Base-by-base conservation (phyloP, 306 rosid species). In the Gillenia trifoliata region DNA sequence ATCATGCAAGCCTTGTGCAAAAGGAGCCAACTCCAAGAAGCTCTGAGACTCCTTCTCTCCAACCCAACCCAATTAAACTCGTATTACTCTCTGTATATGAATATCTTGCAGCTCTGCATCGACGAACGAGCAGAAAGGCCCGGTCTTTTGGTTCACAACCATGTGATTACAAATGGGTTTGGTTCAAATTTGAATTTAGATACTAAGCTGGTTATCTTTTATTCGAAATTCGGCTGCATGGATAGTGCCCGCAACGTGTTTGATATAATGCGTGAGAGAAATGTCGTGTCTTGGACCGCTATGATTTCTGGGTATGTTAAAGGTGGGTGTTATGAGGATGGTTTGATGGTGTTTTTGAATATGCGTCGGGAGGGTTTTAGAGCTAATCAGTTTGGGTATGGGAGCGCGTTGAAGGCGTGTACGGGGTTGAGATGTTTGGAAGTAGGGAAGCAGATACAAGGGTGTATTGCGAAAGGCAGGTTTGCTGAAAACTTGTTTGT, bases 281-380 rank as follows among this genome's bases (percentile, higher is more conserved):
- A 30, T 73, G 69, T 82, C 8, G 85, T 82, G 62, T 82, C 85
- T 43, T 82, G 85, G 82, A 82, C 85, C 2, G 79, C 62, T 10
- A 63, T 78, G 85, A 36, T 78, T 68, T 82, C 77, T 40, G 85
- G 82, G 73, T 74, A 73, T 68, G 41, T 79, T 31, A 76, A 56
- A 23, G 57, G 76, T 68, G 85, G 77, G 50, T 41, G 54, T 59
- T 69, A 62, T 38, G 59, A 76, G 4, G n/a, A 64, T 41, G 85
- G 80, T 64, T 74, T 78, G 33, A 4, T 28, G 73, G 30, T 82
- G 36, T 82, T 82, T 43, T 19, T 38, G 34, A 56, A 64, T 60
- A 82, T 78, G 85, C 33, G 38, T 28, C 30, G 72, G 52, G 77
- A 20, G 3, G 85, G 77, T 8, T 30, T 74, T 38, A 78, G 64